These are phyloP conservation scores for Apiospora pterosperma DNA, from an alignment of 2,329 filamentous ascomycete species.

Conservation along the genomic window DNA sequence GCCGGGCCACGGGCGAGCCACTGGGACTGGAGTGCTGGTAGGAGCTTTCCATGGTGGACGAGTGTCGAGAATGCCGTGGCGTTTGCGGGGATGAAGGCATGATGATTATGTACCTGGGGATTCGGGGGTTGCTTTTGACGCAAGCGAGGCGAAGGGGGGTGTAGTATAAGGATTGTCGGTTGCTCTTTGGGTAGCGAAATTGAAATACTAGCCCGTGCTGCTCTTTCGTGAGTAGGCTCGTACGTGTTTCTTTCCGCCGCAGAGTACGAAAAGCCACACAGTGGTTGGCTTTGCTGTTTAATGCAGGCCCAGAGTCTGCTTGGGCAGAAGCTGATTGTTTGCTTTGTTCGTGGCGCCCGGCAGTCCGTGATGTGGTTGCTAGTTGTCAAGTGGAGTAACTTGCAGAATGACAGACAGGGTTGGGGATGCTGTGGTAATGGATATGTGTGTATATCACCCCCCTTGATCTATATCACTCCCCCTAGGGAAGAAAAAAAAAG, in stretches of 20 bases:
- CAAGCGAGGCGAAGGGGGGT: neutral
- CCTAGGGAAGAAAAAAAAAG: neutral
- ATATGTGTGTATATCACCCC: neutral
- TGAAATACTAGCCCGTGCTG: neutral
- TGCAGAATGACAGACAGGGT: neutral
- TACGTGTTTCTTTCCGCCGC: neutral
- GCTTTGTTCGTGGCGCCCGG: neutral
- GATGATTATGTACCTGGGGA: neutral
- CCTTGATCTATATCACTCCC: neutral
- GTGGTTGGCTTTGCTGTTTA: neutral
- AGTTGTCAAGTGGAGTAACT: constrained; percentile 2
- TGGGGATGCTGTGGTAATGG: neutral
- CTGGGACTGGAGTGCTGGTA: constrained; percentile 29
- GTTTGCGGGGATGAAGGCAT: constrained; percentile 51
- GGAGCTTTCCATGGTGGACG: constrained; percentile 47
- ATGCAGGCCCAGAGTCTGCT: neutral
- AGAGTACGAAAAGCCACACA: neutral
- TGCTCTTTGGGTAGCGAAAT: neutral
- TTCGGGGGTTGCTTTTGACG: neutral
- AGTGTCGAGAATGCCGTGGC: constrained; percentile 56
- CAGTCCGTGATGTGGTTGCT: neutral
- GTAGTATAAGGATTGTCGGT: neutral
- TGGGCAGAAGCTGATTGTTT: neutral
- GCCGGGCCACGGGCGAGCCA: constrained; percentile 43
- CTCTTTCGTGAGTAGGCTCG: neutral